These are phyloP conservation scores for Medicago arabica DNA, from an alignment of 306 rosid genomes.

Conservation along the genomic window DNA sequence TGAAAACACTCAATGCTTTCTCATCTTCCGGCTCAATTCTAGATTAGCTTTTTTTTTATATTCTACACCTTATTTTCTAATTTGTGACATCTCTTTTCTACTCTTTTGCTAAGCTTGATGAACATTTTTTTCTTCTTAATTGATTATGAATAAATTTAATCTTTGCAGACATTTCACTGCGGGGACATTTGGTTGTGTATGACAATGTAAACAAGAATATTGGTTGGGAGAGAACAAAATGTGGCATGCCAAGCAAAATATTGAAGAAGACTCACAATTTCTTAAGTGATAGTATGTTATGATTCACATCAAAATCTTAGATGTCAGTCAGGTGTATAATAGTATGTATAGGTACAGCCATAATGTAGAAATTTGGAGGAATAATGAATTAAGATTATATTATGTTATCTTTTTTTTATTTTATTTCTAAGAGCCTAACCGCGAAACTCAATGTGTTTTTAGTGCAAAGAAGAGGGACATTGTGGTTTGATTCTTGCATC, in stretches of 20 bases:
- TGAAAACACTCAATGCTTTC: background rate
- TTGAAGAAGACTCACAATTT: slow-evolving; percentile 46
- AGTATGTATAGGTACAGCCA: slow-evolving; percentile 36
- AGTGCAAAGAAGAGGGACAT: background rate
- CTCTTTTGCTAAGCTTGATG: too few species aligned
- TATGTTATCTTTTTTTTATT: background rate
- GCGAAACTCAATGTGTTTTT: background rate
- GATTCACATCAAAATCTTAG: background rate
- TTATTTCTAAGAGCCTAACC: background rate
- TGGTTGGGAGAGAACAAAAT: slow-evolving; percentile 68
- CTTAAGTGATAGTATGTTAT: slow-evolving; percentile 37
- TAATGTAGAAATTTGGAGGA: slow-evolving; percentile 8
- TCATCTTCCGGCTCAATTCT: too few species aligned
- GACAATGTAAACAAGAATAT: slow-evolving; percentile 76
- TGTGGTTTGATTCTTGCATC: background rate
- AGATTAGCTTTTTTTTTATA: too few species aligned
- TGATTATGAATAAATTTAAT: too few species aligned
- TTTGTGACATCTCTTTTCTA: too few species aligned
- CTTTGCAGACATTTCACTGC: slow-evolving; percentile 70
- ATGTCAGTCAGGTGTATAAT: background rate
- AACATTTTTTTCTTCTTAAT: background rate
- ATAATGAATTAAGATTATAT: background rate
- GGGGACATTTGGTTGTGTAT: slow-evolving; percentile 74
- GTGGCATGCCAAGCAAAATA: slow-evolving; percentile 54
- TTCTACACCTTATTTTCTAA: too few species aligned